These are phyloP conservation scores for Dactylellina cionopaga DNA, from an alignment of 2,329 filamentous ascomycete genomes.

Conservation along the genomic window DNA sequence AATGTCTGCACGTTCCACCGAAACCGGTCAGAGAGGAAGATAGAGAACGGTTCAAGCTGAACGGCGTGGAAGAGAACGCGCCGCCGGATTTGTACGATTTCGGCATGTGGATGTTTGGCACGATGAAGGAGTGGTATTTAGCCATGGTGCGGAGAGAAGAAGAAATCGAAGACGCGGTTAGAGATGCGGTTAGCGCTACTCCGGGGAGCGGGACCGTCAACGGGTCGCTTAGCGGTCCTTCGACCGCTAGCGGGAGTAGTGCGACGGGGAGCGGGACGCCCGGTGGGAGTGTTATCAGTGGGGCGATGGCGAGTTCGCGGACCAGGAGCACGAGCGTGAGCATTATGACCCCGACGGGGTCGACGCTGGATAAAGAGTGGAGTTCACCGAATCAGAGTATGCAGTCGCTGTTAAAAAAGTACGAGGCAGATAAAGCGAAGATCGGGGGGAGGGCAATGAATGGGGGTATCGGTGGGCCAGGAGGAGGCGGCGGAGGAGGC, in stretches of 20 bases:
- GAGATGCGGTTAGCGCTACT: constrained; percentile 32
- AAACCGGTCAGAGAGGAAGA: constrained; percentile 27
- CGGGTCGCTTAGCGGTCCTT: not conserved
- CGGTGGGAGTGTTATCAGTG: constrained; percentile 21
- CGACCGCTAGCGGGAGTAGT: not conserved
- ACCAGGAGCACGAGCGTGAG: constrained; percentile 46
- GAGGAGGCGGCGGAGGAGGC: too few relatives aligned
- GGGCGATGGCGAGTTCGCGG: constrained; percentile 1
- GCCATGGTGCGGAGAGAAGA: constrained; percentile 47
- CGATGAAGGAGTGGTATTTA: constrained; percentile 52
- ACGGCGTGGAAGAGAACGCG: constrained; percentile 33
- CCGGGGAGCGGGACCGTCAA: constrained; percentile 1
- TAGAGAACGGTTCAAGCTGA: constrained; percentile 34
- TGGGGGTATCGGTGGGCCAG: not conserved
- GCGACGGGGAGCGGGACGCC: not conserved
- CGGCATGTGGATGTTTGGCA: constrained; percentile 49
- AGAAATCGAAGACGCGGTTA: constrained; percentile 45
- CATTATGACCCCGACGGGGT: constrained; percentile 10
- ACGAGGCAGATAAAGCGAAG: constrained; percentile 11
- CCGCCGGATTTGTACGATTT: constrained; percentile 46
- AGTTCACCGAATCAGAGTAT: not conserved
- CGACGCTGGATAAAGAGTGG: not conserved
- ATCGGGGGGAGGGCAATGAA: not conserved
- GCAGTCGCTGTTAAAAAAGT: constrained; percentile 26
- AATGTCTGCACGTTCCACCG: constrained; percentile 12